Base-by-base conservation (phyloP, 148 eudicot species). In the Linanthus parryae region DNA sequence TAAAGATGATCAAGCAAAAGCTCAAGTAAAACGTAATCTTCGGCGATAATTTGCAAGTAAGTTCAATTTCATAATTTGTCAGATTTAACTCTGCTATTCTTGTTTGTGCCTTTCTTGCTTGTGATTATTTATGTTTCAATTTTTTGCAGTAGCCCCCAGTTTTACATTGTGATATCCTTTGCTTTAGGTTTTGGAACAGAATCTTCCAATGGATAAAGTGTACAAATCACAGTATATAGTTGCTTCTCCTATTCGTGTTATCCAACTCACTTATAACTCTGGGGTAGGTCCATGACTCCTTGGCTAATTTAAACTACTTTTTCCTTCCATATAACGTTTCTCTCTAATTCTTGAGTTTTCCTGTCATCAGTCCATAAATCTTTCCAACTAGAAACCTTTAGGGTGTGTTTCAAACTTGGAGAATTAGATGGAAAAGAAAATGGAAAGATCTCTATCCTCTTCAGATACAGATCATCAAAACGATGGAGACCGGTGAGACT, bases 211-310 rank as follows among this genome's bases (percentile, higher is more conserved):
- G 90, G 79, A 84, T 36, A 70, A 73, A 57, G 64, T 50, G 24
- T 92, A 81, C 72, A 92, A 92, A 69, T 92, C 98, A 38, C 69
- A 77, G 57, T 74, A 77, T 61, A 77, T 92, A 50, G 64, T 61
- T 59, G 68, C 96, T 48, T 94, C 98, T 58, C 98, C 96, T 22
- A 92, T 92, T 68, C 98, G 96, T 44, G 96, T 92, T 66, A 76
- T 87, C 40, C 90, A 67, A 59, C 96, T 87, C 58, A 64, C 87
- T 47, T 92, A 79, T 69, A 92, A 87, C 81, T 70, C 94, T 24
- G 98, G 98, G 82, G 98, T 92, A 58, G 68, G 85, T 73, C 34
- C 40, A n/a, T n/a, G n/a, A n/a, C n/a, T n/a, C n/a, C n/a, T n/a
- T n/a, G n/a, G n/a, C n/a, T n/a, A n/a, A n/a, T n/a, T n/a, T n/a